These are phyloP conservation scores for Litchi chinensis DNA, from an alignment of 345 rosid genomes.

Conservation along the genomic window DNA sequence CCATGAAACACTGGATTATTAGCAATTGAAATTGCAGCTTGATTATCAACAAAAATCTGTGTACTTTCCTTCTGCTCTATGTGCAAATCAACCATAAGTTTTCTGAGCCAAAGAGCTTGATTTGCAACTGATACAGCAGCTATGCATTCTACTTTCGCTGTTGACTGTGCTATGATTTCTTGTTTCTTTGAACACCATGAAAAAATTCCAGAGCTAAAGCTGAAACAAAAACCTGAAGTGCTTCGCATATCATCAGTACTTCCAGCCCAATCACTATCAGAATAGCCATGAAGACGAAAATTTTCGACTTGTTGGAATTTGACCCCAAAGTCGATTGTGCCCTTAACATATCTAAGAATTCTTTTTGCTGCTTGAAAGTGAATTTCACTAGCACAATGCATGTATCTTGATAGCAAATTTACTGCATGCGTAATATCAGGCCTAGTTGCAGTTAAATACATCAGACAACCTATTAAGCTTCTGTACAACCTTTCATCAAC, in stretches of 20 bases:
- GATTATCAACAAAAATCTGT: neutral
- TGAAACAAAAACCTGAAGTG: neutral
- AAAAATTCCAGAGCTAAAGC: neutral
- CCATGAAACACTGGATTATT: conserved; percentile 20
- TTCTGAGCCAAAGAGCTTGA: conserved; percentile 17
- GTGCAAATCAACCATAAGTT: neutral
- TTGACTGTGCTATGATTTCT: neutral
- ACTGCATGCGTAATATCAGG: neutral
- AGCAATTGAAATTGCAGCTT: conserved; percentile 9
- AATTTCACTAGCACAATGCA: neutral
- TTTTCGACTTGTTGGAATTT: no score
- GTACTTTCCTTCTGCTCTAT: neutral
- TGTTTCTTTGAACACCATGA: conserved; percentile 23
- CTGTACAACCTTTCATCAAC: neutral
- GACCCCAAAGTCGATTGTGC: neutral
- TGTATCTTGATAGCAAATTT: neutral
- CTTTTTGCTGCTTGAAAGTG: conserved; percentile 10
- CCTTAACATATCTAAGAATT: neutral
- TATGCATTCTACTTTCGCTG: conserved; percentile 6
- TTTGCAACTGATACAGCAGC: neutral
- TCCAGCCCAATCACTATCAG: neutral
- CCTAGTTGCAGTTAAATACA: neutral
- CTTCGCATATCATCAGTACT: no score
- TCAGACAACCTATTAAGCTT: neutral
- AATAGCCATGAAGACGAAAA: neutral